Evolutionary conservation across 2,329 filamentous ascomycete species (phyloP).

Genomic region (Exophiala mesophila): DNA sequence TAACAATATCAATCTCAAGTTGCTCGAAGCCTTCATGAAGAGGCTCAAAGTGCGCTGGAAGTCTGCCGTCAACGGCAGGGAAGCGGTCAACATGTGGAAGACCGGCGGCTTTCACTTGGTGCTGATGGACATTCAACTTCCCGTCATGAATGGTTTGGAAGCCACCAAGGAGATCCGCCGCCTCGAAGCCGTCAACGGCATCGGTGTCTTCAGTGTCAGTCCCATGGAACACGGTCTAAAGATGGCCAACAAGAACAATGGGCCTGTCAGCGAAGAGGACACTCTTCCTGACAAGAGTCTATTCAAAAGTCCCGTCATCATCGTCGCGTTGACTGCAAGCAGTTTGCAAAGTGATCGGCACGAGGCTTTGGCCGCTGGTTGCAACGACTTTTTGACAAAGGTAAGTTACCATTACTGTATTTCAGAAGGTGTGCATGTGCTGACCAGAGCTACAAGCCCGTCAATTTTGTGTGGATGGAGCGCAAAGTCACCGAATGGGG

Average conservation of each 20-base stretch:
- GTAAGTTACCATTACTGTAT: conserved; percentile 46
- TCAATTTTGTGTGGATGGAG: conserved; percentile 96
- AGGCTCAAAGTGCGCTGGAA: conserved; percentile 92
- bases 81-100: conserved; percentile 91
- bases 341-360: conserved; percentile 92
- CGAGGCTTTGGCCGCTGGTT: conserved; percentile 88
- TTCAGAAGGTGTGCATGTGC: conserved; percentile 8
- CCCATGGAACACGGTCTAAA: conserved; percentile 17
- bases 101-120: conserved; percentile 91
- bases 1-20: conserved; percentile 93
- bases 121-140: conserved; percentile 96
- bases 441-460: conserved; percentile 51
- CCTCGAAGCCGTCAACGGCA: conserved; percentile 82
- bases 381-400: conserved; percentile 98
- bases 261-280: conserved; percentile 35
- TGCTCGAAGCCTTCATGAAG: conserved; percentile 94
- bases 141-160: conserved; percentile 91
- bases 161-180: conserved; percentile 92
- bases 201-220: conserved; percentile 66
- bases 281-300: conserved; percentile 66
- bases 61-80: conserved; percentile 91
- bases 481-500: conserved; percentile 99
- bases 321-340: conserved; percentile 91
- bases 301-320: conserved; percentile 97
- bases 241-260: conserved; percentile 9